Conservation (phyloP, 2,329 filamentous ascomycete species). For the Botrytis aclada region DNA sequence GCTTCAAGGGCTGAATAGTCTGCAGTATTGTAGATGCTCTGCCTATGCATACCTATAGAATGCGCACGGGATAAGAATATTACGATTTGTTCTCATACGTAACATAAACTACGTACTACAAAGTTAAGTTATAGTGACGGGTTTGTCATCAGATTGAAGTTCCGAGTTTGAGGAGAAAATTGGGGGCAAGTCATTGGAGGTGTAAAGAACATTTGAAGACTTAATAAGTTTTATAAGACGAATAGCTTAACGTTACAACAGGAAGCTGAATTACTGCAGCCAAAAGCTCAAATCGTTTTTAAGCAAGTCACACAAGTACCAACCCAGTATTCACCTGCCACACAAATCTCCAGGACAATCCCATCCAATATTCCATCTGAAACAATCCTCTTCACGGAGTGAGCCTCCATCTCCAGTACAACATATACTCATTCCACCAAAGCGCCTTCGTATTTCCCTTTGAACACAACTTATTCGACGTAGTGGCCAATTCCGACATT, state of each 20-base stretch:
- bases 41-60: conserved; percentile 2
- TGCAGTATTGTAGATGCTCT: background rate
- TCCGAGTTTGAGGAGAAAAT: background rate
- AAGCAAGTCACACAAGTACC: background rate
- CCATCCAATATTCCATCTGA: background rate
- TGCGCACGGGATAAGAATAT: background rate
- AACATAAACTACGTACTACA: background rate
- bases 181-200: background rate
- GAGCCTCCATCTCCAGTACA: background rate
- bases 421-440: background rate
- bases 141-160: background rate
- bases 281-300: background rate
- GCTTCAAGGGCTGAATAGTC: background rate
- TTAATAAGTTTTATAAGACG: background rate
- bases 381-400: background rate
- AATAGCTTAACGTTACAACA: background rate
- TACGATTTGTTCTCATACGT: background rate
- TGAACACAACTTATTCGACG: background rate
- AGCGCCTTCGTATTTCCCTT: background rate
- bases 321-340: too few species aligned
- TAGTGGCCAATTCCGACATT: too few species aligned
- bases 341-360: background rate
- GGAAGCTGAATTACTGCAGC: background rate
- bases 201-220: background rate
- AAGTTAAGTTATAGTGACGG: background rate